Conservation (phyloP, 2,329 filamentous ascomycete species). For the Trichophyton mentagrophytes region DNA sequence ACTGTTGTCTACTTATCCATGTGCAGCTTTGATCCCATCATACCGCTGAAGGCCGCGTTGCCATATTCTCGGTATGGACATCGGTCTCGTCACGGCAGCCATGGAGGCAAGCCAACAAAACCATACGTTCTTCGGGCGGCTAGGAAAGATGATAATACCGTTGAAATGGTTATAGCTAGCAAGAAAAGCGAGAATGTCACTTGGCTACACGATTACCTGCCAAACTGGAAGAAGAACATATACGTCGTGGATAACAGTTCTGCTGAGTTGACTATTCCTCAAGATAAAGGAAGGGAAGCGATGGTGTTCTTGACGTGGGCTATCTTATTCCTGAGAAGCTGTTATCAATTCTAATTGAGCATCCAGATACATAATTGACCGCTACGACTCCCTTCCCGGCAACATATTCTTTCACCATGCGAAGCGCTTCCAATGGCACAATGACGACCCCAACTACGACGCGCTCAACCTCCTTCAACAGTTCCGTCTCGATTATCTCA, state of each 20-base stretch:
- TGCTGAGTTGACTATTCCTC: conserved; percentile 40
- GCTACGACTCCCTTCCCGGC: conserved; percentile 48
- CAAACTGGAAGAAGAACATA: conserved; percentile 41
- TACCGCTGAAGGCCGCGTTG: neutral
- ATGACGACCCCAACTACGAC: conserved; percentile 40
- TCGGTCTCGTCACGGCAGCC: neutral
- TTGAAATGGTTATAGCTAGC: conserved; percentile 37
- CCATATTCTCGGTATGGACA: neutral
- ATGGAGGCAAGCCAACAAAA: neutral
- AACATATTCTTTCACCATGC: conserved; percentile 49
- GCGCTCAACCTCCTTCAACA: conserved; percentile 39
- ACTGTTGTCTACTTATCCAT: neutral
- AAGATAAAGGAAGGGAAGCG: conserved; percentile 50
- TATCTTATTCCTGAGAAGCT: too few relatives aligned
- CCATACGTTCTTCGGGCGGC: too few relatives aligned
- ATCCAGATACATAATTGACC: conserved; percentile 44
- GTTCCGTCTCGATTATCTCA: conserved; percentile 40
- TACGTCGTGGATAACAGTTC: conserved; percentile 44
- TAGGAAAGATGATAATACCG: conserved; percentile 58
- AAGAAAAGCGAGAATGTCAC: conserved; percentile 29
- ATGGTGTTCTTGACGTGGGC: conserved; percentile 45
- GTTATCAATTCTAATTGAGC: neutral
- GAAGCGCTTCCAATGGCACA: conserved; percentile 47
- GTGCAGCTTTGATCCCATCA: neutral
- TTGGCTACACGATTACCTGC: conserved; percentile 28